These are phyloP conservation scores for Alternaria ventricosa DNA, from an alignment of 2,329 filamentous ascomycete genomes.

Conservation along the genomic window DNA sequence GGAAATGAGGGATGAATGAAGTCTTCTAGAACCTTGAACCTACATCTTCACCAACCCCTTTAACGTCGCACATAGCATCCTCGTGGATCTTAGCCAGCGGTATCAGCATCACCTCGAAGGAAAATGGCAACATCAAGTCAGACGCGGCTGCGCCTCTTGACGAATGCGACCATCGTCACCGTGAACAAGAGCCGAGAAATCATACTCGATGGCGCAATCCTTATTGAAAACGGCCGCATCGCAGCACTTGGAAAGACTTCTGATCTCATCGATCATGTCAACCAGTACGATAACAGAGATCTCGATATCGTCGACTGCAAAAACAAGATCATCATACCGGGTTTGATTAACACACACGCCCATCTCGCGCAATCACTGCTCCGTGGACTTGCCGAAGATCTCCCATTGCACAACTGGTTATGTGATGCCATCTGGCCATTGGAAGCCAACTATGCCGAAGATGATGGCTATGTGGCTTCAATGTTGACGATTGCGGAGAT, in stretches of 20 bases:
- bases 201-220: conserved; percentile 56
- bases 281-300: neutral
- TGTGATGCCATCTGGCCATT: conserved; percentile 49
- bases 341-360: conserved; percentile 47
- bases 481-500: conserved; percentile 47
- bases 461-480: conserved; percentile 45
- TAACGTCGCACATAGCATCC: neutral
- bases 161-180: conserved; percentile 60
- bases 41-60: neutral
- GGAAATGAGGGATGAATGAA: neutral
- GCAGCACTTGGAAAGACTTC: conserved; percentile 52
- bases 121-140: neutral
- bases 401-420: conserved; percentile 31
- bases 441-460: conserved; percentile 43
- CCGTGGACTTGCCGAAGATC: conserved; percentile 38
- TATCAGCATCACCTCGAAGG: neutral
- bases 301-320: conserved; percentile 32
- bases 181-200: conserved; percentile 56
- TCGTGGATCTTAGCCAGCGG: neutral
- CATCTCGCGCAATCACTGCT: conserved; percentile 47
- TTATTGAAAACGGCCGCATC: conserved; percentile 52
- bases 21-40: neutral
- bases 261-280: conserved; percentile 26
- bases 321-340: conserved; percentile 45
- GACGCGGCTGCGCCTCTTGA: conserved; percentile 47